Percentiles rank a stretch among this genome's conserved stretches.
phyloP scores from a whole-genome alignment of 1,284 basidiomycete species.

The Heterobasidion parviporum region DNA sequence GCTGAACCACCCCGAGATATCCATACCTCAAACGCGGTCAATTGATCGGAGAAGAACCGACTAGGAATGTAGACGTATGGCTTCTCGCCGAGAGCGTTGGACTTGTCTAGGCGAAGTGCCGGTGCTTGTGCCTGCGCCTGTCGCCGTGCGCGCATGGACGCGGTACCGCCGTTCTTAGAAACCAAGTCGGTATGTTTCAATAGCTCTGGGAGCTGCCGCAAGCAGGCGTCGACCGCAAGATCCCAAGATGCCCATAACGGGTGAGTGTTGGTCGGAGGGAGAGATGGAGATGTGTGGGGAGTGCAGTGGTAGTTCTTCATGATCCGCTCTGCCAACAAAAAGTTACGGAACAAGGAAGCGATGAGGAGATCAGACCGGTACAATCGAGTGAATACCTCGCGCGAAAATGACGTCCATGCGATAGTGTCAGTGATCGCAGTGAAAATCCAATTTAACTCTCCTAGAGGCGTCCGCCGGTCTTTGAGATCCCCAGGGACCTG shows the following conservation, averaged over 20 bases:
- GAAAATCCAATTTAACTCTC: slow-evolving; percentile 99
- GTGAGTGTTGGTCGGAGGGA: slow-evolving; percentile 94
- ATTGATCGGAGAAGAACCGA: slow-evolving; percentile 92
- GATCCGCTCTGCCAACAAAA: slow-evolving; percentile 92
- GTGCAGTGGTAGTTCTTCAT: slow-evolving; percentile 99
- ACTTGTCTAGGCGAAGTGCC: slow-evolving; percentile 15
- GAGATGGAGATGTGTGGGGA: slow-evolving; percentile 86
- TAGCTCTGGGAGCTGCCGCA: slow-evolving; percentile 88
- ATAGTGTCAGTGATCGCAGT: slow-evolving; percentile 99
- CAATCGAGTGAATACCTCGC: slow-evolving; percentile 88
- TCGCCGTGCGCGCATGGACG: slow-evolving; percentile 21
- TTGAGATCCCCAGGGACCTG: slow-evolving; percentile 95
- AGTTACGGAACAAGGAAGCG: slow-evolving; percentile 94
- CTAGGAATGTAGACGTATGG: slow-evolving; percentile 78
- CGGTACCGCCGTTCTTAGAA: slow-evolving; percentile 21
- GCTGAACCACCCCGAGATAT: slow-evolving; percentile 86
- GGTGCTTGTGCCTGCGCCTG: slow-evolving; percentile 19
- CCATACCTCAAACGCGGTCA: slow-evolving; percentile 98
- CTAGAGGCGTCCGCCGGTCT: slow-evolving; percentile 90
- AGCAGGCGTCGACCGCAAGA: slow-evolving; percentile 91
- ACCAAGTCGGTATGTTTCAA: slow-evolving; percentile 49
- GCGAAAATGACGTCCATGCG: slow-evolving; percentile 95
- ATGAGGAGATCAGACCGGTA: slow-evolving; percentile 96
- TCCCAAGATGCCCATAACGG: slow-evolving; percentile 98
- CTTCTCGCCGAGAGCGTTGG: slow-evolving; percentile 34